Percentiles rank a stretch among this genome's conserved stretches.
Evolutionary conservation across 1,284 basidiomycete species (phyloP).

Genomic region (Ustilago sp.): DNA sequence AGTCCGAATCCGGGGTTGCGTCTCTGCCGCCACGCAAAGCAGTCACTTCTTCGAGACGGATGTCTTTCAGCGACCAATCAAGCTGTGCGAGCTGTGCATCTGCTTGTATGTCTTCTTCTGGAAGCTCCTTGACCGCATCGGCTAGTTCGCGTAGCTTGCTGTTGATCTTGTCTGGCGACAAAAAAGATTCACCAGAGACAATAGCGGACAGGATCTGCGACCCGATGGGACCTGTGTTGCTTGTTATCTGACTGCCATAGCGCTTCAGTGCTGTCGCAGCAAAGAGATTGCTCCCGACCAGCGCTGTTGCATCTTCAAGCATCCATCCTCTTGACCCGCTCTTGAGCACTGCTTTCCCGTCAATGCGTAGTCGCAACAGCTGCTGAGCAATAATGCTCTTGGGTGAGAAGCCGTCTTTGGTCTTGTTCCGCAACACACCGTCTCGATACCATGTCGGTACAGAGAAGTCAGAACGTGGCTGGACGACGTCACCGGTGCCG

Average conservation of each 20-base stretch:
- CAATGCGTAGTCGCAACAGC: conserved; percentile 47
- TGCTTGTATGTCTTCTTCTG: conserved; percentile 17
- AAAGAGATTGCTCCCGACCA: conserved; percentile 48
- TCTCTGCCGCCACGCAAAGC: conserved; percentile 25
- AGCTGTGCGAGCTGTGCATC: conserved; percentile 55
- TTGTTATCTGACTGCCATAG: conserved; percentile 36
- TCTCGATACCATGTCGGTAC: conserved; percentile 62
- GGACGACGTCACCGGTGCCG: conserved; percentile 5
- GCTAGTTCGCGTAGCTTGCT: conserved; percentile 37
- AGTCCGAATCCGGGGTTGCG: not conserved
- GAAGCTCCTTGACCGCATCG: conserved; percentile 22
- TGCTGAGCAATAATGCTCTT: conserved; percentile 47
- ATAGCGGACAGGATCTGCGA: conserved; percentile 32
- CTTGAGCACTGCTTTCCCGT: conserved; percentile 45
- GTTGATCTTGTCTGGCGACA: conserved; percentile 20
- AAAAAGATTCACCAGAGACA: conserved; percentile 17
- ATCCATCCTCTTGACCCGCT: conserved; percentile 27
- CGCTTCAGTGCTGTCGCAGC: conserved; percentile 38
- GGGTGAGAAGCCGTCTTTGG: conserved; percentile 32
- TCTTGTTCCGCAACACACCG: conserved; percentile 46
- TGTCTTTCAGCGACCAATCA: conserved; percentile 54
- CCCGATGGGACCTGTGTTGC: conserved; percentile 34
- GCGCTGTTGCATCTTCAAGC: conserved; percentile 35
- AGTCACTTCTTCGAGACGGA: conserved; percentile 34
- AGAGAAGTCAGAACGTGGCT: conserved; percentile 19